Percentiles rank a stretch among this genome's conserved stretches.
Conservation (phyloP, 2,329 filamentous ascomycete species). For the Aureobasidium sp. region DNA sequence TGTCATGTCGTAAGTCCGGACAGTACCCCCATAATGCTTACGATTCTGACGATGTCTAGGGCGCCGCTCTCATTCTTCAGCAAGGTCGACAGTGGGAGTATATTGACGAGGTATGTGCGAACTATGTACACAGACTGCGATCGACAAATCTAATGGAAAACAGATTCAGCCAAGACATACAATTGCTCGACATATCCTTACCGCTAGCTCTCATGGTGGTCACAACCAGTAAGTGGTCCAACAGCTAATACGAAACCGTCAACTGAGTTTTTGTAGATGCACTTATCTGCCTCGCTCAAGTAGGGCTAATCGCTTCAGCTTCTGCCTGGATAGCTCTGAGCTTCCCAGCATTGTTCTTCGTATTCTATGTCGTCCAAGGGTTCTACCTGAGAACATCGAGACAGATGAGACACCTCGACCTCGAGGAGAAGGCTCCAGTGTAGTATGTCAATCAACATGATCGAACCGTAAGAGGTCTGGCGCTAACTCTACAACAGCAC, state of each 20-base stretch:
- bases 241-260: neutral
- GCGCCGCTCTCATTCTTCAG: constrained; percentile 33
- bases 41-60: neutral
- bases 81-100: constrained; percentile 36
- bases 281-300: constrained; percentile 3
- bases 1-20: neutral
- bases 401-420: constrained; percentile 46
- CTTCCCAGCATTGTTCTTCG: constrained; percentile 33
- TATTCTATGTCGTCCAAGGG: constrained; percentile 38
- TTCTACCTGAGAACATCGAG: constrained; percentile 44
- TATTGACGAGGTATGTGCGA: constrained; percentile 28
- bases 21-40: too few species aligned
- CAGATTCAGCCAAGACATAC: constrained; percentile 42
- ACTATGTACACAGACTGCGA: neutral
- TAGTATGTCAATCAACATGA: constrained; percentile 24
- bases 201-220: constrained; percentile 16
- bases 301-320: constrained; percentile 34
- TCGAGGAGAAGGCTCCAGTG: constrained; percentile 45
- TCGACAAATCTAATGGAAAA: neutral
- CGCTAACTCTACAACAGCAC: constrained; percentile 22
- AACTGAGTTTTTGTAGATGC: neutral
- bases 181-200: constrained; percentile 39
- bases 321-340: constrained; percentile 35
- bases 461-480: neutral
- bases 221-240: neutral